Conservation (phyloP, 352 stramenopile species). For the Globisporangium barbulae region DNA sequence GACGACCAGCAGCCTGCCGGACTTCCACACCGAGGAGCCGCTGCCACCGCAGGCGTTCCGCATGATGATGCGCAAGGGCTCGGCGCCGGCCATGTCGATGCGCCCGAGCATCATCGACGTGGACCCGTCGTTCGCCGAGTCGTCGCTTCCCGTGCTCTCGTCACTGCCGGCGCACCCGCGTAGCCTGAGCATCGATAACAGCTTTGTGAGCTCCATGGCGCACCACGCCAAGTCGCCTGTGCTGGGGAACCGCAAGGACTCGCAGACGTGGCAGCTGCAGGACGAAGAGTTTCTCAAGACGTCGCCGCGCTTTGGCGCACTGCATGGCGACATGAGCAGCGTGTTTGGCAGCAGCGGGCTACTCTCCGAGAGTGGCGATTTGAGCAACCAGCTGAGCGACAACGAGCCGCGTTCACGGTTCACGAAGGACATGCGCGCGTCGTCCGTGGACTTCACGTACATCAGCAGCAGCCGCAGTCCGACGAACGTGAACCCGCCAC, state of each 20-base stretch:
- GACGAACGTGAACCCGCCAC: conserved; percentile 51
- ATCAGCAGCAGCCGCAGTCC: conserved; percentile 21
- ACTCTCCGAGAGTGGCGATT: conserved; percentile 13
- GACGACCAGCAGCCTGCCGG: not conserved
- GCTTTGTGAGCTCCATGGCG: conserved; percentile 22
- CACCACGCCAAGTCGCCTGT: conserved; percentile 58
- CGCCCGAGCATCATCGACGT: conserved; percentile 21
- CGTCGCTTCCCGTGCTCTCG: conserved; percentile 43
- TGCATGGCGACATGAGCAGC: conserved; percentile 9
- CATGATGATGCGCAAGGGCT: conserved; percentile 25
- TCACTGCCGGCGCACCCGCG: conserved; percentile 35
- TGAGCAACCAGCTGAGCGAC: conserved; percentile 18
- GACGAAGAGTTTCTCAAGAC: conserved; percentile 59
- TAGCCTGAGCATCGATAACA: conserved; percentile 47
- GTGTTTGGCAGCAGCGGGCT: conserved; percentile 10
- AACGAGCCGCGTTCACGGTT: conserved; percentile 18
- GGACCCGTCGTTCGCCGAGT: conserved; percentile 44
- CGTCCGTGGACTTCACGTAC: conserved; percentile 76
- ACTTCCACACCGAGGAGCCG: conserved; percentile 13
- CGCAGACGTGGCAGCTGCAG: conserved; percentile 66
- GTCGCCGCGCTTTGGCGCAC: conserved; percentile 47
- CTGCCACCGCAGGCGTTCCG: conserved; percentile 12
- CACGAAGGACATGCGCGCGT: conserved; percentile 69
- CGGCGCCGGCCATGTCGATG: conserved; percentile 15
- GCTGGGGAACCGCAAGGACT: conserved; percentile 53